These are phyloP conservation scores for Ceratobasidium sp. DNA, from an alignment of 1,284 basidiomycete species.

Conservation along the genomic window DNA sequence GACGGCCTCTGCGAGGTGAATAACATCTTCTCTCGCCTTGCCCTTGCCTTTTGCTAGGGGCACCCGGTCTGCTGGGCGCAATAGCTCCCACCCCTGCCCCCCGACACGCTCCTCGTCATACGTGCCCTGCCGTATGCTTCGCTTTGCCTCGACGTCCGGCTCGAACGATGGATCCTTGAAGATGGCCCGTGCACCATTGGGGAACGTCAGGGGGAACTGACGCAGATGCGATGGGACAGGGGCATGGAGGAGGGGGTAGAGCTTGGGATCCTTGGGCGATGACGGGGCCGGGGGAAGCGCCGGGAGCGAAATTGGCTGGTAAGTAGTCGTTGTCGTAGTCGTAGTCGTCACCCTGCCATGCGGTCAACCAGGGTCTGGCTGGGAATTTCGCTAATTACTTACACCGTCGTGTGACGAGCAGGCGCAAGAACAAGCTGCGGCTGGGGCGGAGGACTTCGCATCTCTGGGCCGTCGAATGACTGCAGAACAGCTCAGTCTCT, in stretches of 20 bases:
- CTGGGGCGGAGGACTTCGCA: constrained; percentile 31
- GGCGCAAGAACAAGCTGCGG: constrained; percentile 43
- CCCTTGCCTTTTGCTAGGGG: constrained; percentile 45
- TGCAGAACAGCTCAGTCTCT: constrained; percentile 12
- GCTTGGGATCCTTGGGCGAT: constrained; percentile 75
- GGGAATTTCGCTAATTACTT: constrained; percentile 10
- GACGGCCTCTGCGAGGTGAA: constrained; percentile 74
- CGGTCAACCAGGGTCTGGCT: too few relatives aligned
- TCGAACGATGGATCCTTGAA: constrained; percentile 54
- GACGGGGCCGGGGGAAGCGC: constrained; percentile 64
- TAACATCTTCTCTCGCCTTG: constrained; percentile 57
- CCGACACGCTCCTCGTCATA: constrained; percentile 69
- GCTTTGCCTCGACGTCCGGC: constrained; percentile 58
- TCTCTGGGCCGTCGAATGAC: constrained; percentile 12
- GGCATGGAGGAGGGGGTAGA: constrained; percentile 73
- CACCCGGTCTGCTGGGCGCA: constrained; percentile 62
- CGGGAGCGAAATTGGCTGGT: constrained; percentile 78
- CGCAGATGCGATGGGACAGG: constrained; percentile 70
- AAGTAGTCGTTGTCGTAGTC: constrained; percentile 81
- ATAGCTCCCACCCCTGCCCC: constrained; percentile 75
- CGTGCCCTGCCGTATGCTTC: constrained; percentile 53
- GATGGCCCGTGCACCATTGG: constrained; percentile 74
- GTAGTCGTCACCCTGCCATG: constrained; percentile 74
- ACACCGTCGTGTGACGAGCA: constrained; percentile 45
- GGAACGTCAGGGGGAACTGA: constrained; percentile 75